Conservation (phyloP, 805 yeast species). For the Metschnikowia noctiluminum region DNA sequence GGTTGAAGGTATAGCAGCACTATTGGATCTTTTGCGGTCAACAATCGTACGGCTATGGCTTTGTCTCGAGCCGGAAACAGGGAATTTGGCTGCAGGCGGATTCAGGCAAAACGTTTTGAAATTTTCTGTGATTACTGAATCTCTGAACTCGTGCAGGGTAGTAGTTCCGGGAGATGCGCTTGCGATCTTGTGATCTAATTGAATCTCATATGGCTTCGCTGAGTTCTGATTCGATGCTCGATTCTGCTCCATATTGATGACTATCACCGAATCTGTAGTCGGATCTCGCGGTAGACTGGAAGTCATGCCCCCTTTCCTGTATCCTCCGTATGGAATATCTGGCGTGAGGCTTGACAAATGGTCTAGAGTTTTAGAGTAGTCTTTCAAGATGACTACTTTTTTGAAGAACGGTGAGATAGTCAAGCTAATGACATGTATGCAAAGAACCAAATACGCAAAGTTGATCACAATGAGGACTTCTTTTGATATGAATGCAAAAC, state of each 20-base stretch:
- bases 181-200: conserved; percentile 4
- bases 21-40: conserved; percentile 17
- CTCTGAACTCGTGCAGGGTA: conserved; percentile 3
- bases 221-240: not conserved
- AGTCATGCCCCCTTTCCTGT: conserved; percentile 9
- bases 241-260: conserved; percentile 15
- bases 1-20: conserved; percentile 16
- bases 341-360: conserved; percentile 22
- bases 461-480: conserved; percentile 14
- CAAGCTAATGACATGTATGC: conserved; percentile 26
- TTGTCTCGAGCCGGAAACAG: conserved; percentile 11
- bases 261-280: conserved; percentile 12
- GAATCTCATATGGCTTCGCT: conserved; percentile 5
- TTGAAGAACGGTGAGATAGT: conserved; percentile 19
- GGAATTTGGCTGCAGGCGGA: conserved; percentile 21
- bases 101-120: conserved; percentile 27
- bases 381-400: conserved; percentile 16
- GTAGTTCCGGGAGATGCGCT: not conserved
- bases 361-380: conserved; percentile 21
- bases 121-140: conserved; percentile 22
- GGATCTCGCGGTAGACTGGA: conserved; percentile 10
- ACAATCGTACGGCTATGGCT: conserved; percentile 18
- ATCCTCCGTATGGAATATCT: conserved; percentile 19
- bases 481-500: conserved; percentile 11
- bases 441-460: conserved; percentile 22